Conservation (phyloP, 495 filamentous ascomycete genomes). For the Penicillium longicatenatum region DNA sequence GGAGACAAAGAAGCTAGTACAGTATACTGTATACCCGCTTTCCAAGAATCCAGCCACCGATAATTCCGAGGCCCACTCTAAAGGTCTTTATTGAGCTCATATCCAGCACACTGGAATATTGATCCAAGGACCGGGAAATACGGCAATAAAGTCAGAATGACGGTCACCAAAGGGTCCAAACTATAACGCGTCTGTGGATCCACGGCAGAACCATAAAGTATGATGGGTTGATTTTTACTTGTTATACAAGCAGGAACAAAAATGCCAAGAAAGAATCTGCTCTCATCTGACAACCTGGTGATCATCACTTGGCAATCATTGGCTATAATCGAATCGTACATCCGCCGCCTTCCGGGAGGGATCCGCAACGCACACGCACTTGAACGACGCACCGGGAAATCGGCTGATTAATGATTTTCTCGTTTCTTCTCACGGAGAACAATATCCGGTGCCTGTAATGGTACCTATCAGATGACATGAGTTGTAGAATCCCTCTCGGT, state of each 20-base stretch:
- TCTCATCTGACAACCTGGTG: constrained; percentile 2
- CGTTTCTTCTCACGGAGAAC: neutral
- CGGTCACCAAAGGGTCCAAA: no score
- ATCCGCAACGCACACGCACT: constrained; percentile 8
- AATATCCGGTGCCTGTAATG: neutral
- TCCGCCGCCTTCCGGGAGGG: constrained; percentile 28
- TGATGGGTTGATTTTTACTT: neutral
- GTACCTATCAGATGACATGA: neutral
- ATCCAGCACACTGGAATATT: neutral
- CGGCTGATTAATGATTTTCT: neutral
- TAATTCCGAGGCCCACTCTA: no score
- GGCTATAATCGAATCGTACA: constrained; percentile 5
- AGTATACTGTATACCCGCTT: no score
- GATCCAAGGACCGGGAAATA: no score
- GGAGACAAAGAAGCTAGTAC: no score
- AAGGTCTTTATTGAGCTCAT: neutral
- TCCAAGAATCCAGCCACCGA: no score
- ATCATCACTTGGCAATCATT: constrained; percentile 6
- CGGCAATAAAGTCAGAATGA: no score
- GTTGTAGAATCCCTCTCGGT: neutral
- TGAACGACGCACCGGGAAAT: constrained; percentile 1
- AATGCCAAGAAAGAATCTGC: neutral
- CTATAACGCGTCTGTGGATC: neutral
- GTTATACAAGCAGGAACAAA: neutral
- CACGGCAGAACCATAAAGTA: neutral